Base-by-base conservation (phyloP, 768 basidiomycete species). In the Erythrobasidium yunnanense region DNA sequence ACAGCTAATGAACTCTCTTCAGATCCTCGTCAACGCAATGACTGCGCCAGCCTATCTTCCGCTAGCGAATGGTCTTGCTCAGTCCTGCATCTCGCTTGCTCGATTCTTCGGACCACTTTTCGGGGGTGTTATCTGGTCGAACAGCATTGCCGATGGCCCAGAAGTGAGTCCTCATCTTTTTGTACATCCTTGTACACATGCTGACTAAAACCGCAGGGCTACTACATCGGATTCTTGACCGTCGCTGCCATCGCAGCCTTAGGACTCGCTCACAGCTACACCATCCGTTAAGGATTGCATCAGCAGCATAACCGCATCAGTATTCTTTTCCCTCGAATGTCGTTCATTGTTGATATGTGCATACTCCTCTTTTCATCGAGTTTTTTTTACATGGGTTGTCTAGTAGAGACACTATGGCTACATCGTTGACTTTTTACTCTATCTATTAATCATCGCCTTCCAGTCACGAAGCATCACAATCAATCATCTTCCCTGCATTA, bases 51-150 rank as follows among this genome's bases (percentile, higher is more conserved):
- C 81, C 38, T 84, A 89, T 6, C 84, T 97, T 42, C 89, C 90
- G 5, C 83, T 89, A 66, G 89, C 93, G 8, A 99, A 97, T 73
- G 95, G 93, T 18, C 84, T 93, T 22, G 95, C 91, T 0, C 95
- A 99, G 76, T 91, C 89, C 73, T 87, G 90, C 32, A 92, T 93
- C 69, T 91, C 89, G 69, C 83, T 93, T 25, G 89, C 92, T 2
- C 83, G 95, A 42, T 95, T 91, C 78, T 73, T 89, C 35, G 95
- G 65, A 2, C 66, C 70, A 2, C 47, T 71, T 18, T 67, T 69
- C 34, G 68, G 75, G n/a, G 49, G 58, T 11, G 72, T 87, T 85
- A 78, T 63, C 2, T 63, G 60, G 60, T 49, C 60, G 18, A 50
- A 49, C n/a, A 63, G 60, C 46, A 63, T 63, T 4, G 49, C 45